Evolutionary conservation across 768 basidiomycete genomes (phyloP), one percentile per base, ranked within the genome.

Genomic region (Collybia sordida): DNA sequence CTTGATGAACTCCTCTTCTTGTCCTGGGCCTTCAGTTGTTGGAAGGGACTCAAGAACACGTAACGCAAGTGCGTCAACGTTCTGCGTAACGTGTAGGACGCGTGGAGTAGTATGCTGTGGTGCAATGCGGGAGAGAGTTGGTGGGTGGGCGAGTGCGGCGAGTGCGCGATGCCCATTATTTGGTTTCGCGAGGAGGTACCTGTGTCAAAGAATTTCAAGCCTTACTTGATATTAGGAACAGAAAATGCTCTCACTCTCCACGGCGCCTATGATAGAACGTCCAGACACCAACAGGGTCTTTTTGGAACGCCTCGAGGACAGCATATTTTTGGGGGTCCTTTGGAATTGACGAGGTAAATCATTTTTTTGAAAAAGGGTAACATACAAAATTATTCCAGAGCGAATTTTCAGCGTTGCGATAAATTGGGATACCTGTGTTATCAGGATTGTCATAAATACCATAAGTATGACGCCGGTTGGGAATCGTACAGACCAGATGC

Each of bases 191-290:
- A 58, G 52, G 11, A 72, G 59, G 17, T 68, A 74, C 56, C 66
- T 66, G 19, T 8, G 40, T 46, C 9, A 9, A 5, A 4, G 5
- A 28, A 42, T 43, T 53, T n/a, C 4, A 19, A 21, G 28, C 22
- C 21, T 35, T 6, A 19, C 15, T 8, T 28, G 18, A 19, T 21
- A 43, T 21, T 21, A 39, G 19, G 47, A 21, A 54, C 18, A 28
- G 4, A 18, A 18, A 14, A 41, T 14, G 19, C n/a, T n/a, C 68
- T 59, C 40, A 73, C 72, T 64, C 62, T 52, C 69, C 62, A 31
- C 77, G 67, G 35, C 78, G 60, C 45, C 71, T 69, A 50, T 81
- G 78, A 46, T 77, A 78, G 62, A 79, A 78, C 31, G 57, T 71
- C 75, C 75, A 78, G 1, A 73, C 69, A 2, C 61, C 56, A 39